These are phyloP conservation scores for Diaporthe sp. DNA, from an alignment of 2,329 filamentous ascomycete genomes.

Conservation along the genomic window DNA sequence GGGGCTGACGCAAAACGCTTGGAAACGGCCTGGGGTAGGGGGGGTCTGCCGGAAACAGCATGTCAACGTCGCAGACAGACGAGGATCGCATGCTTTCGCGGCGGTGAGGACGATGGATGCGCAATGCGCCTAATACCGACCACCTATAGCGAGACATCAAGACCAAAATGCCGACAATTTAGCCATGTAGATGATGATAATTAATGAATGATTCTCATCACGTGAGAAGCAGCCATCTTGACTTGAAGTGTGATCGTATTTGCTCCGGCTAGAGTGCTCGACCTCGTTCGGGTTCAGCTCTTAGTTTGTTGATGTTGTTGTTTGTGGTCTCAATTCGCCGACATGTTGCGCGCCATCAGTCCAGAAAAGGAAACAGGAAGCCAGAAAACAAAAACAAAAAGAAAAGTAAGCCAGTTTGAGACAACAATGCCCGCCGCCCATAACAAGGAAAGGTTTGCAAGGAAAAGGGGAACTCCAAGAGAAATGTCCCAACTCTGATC, in stretches of 20 bases:
- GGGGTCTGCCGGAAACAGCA: constrained; percentile 10
- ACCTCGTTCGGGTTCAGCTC: constrained; percentile 20
- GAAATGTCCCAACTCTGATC: neutral
- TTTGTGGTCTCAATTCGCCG: constrained; percentile 24
- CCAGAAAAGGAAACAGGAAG: constrained; percentile 17
- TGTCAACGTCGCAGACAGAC: constrained; percentile 15
- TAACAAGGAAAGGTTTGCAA: constrained; percentile 30
- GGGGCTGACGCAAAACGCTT: constrained; percentile 19
- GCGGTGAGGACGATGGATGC: constrained; percentile 7
- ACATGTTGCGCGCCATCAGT: constrained; percentile 19
- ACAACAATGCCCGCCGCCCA: constrained; percentile 27
- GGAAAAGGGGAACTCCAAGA: neutral
- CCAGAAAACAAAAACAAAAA: constrained; percentile 22
- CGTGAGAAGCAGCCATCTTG: neutral
- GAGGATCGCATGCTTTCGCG: constrained; percentile 20
- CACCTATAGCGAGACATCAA: neutral
- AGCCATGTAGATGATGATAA: neutral
- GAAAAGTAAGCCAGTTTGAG: constrained; percentile 20
- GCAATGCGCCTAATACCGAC: constrained; percentile 3
- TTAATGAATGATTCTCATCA: neutral
- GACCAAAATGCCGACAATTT: neutral
- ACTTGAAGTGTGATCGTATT: constrained; percentile 28
- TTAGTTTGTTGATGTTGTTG: constrained; percentile 19
- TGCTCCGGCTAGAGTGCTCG: constrained; percentile 27
- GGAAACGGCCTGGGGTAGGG: neutral